Conservation (phyloP, 306 rosid species). For the Senna siamea region DNA sequence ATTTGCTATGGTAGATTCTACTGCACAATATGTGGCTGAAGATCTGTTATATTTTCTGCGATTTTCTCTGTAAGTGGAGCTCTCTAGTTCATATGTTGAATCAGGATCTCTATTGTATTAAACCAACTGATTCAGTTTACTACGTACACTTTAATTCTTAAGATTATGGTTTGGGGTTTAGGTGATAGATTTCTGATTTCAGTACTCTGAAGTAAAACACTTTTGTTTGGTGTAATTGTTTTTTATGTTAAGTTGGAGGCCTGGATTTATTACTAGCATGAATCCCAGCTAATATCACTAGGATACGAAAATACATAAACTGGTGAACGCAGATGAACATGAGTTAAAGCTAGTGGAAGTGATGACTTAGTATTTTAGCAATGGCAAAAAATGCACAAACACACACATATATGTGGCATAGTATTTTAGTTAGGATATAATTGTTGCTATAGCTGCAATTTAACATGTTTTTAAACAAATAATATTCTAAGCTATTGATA, state of each 20-base stretch:
- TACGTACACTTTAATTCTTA: constrained; percentile 35
- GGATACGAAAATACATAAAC: constrained; percentile 37
- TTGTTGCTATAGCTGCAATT: too few species aligned
- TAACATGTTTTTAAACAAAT: constrained; percentile 13
- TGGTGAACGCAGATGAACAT: constrained; percentile 28
- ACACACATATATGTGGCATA: constrained; percentile 4
- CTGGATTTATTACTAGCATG: constrained; percentile 29
- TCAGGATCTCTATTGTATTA: constrained; percentile 48
- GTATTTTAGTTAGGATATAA: too few species aligned
- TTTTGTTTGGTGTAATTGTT: constrained; percentile 25
- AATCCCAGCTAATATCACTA: constrained; percentile 18
- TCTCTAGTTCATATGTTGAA: constrained; percentile 45
- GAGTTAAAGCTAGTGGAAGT: constrained; percentile 37
- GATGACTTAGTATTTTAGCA: constrained; percentile 30
- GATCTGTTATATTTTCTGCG: constrained; percentile 73
- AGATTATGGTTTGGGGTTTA: constrained; percentile 32
- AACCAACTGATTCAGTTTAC: constrained; percentile 42
- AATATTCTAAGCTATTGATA: not conserved
- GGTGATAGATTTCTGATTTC: constrained; percentile 22
- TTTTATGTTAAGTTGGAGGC: constrained; percentile 19
- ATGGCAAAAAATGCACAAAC: constrained; percentile 15
- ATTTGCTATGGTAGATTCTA: too few species aligned
- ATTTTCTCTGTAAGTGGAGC: constrained; percentile 51
- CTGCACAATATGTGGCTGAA: too few species aligned
- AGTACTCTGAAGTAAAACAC: constrained; percentile 25